phyloP scores from a whole-genome alignment of 169 alveolate species.

The Cryptosporidium xiaoi region DNA sequence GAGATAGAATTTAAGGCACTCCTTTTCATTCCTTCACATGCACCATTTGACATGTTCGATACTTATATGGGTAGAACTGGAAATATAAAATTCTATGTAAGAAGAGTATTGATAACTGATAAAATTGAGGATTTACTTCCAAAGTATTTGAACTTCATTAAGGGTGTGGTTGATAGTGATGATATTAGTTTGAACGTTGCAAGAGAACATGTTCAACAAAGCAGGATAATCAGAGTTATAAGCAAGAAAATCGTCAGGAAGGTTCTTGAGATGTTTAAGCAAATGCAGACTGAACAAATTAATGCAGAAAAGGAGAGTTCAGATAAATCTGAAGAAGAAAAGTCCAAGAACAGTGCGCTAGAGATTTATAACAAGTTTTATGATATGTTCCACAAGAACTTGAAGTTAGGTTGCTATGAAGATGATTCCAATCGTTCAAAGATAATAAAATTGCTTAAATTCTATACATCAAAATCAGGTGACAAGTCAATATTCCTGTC shows the following conservation, averaged over 20 bases:
- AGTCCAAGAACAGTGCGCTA: constrained; percentile 80
- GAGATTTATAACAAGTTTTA: constrained; percentile 85
- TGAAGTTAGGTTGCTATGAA: constrained; percentile 95
- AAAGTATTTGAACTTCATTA: constrained; percentile 91
- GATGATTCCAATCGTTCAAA: constrained; percentile 93
- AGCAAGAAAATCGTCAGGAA: constrained; percentile 97
- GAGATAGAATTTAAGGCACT: constrained; percentile 98
- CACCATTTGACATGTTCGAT: constrained; percentile 93
- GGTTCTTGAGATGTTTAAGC: constrained; percentile 91
- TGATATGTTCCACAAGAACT: constrained; percentile 90
- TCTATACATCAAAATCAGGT: constrained; percentile 87
- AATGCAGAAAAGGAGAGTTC: constrained; percentile 82
- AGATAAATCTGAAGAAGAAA: constrained; percentile 82
- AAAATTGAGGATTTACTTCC: constrained; percentile 94
- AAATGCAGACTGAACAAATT: constrained; percentile 78
- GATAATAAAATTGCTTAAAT: constrained; percentile 91
- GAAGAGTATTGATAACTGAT: constrained; percentile 94
- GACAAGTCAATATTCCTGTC: constrained; percentile 89
- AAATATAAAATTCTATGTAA: constrained; percentile 80
- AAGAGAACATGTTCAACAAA: constrained; percentile 93
- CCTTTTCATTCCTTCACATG: constrained; percentile 93
- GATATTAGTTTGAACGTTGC: constrained; percentile 96
- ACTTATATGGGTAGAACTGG: constrained; percentile 82
- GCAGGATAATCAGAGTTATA: constrained; percentile 91
- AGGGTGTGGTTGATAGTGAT: constrained; percentile 96